phyloP scores from a whole-genome alignment of 2,329 filamentous ascomycete species.

The Penicillium fuscoglaucum region DNA sequence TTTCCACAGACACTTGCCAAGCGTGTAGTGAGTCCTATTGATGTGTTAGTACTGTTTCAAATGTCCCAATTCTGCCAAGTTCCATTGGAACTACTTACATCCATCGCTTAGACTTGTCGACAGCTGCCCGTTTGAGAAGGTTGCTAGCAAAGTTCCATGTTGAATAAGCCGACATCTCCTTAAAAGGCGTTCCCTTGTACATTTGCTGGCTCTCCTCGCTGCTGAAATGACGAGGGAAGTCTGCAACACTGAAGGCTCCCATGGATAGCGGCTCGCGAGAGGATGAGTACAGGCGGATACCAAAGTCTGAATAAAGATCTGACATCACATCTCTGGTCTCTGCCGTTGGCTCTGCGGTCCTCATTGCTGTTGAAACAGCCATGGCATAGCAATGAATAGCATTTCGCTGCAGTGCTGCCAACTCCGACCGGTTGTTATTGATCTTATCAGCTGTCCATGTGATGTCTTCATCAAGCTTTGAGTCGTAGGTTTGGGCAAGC shows the following conservation, averaged over 20 bases:
- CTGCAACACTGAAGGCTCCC: slow-evolving; percentile 63
- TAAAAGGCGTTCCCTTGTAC: slow-evolving; percentile 59
- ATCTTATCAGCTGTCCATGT: slow-evolving; percentile 90
- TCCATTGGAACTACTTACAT: slow-evolving; percentile 47
- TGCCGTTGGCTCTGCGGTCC: slow-evolving; percentile 55
- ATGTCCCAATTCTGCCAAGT: neutral
- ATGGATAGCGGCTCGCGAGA: slow-evolving; percentile 67
- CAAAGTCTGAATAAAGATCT: slow-evolving; percentile 69
- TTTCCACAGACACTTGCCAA: slow-evolving; percentile 72
- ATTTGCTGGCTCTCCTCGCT: slow-evolving; percentile 54
- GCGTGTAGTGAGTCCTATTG: slow-evolving; percentile 63
- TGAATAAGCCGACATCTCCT: slow-evolving; percentile 58
- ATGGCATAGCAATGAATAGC: slow-evolving; percentile 80
- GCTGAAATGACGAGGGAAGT: slow-evolving; percentile 63
- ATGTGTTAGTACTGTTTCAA: slow-evolving; percentile 23
- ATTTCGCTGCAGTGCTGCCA: slow-evolving; percentile 73
- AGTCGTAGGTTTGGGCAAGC: slow-evolving; percentile 82
- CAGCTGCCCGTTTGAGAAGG: slow-evolving; percentile 61
- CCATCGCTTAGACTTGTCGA: slow-evolving; percentile 63
- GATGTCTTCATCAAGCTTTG: slow-evolving; percentile 81
- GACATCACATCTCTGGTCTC: slow-evolving; percentile 60
- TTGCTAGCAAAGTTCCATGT: slow-evolving; percentile 66
- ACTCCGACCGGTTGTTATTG: slow-evolving; percentile 74
- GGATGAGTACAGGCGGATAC: slow-evolving; percentile 66
- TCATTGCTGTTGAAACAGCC: slow-evolving; percentile 63